Evolutionary conservation across 768 basidiomycete genomes (phyloP).

Genomic region (Kwoniella sp.): DNA sequence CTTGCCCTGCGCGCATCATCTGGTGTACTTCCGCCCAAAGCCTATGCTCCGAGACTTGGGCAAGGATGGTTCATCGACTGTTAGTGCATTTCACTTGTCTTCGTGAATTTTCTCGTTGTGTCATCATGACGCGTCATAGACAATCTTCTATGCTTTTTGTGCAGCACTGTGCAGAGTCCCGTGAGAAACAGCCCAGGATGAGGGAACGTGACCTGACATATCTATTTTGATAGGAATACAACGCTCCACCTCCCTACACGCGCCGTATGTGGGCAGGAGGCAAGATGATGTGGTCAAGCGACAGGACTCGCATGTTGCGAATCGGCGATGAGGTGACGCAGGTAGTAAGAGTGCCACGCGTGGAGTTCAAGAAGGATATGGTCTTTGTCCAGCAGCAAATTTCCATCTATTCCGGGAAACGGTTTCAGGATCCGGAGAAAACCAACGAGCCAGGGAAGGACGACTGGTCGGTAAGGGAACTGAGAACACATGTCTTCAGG

Average conservation of each 20-base stretch:
- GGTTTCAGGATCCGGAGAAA: not conserved
- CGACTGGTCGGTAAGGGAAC: slow-evolving; percentile 37
- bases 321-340: slow-evolving; percentile 23
- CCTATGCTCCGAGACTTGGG: slow-evolving; percentile 37
- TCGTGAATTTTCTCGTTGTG: too few species aligned
- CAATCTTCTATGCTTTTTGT: too few species aligned
- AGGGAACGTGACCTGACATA: not conserved
- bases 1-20: slow-evolving; percentile 33
- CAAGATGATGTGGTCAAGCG: too few species aligned
- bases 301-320: slow-evolving; percentile 10
- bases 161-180: not conserved
- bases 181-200: not conserved
- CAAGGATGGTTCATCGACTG: slow-evolving; percentile 43
- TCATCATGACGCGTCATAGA: too few species aligned
- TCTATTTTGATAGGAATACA: slow-evolving; percentile 39
- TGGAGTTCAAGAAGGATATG: slow-evolving; percentile 44
- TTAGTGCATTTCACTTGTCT: slow-evolving; percentile 19
- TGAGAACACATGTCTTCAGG: slow-evolving; percentile 50
- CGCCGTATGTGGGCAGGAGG: slow-evolving; percentile 53
- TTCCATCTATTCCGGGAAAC: slow-evolving; percentile 14
- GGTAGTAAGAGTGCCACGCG: slow-evolving; percentile 29
- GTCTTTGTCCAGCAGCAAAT: slow-evolving; percentile 48
- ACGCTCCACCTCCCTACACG: slow-evolving; percentile 41
- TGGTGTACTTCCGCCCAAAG: slow-evolving; percentile 41
- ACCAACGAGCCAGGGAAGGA: slow-evolving; percentile 6